These are phyloP conservation scores for Boletus mariae DNA, from an alignment of 1,284 basidiomycete species.

Conservation along the genomic window DNA sequence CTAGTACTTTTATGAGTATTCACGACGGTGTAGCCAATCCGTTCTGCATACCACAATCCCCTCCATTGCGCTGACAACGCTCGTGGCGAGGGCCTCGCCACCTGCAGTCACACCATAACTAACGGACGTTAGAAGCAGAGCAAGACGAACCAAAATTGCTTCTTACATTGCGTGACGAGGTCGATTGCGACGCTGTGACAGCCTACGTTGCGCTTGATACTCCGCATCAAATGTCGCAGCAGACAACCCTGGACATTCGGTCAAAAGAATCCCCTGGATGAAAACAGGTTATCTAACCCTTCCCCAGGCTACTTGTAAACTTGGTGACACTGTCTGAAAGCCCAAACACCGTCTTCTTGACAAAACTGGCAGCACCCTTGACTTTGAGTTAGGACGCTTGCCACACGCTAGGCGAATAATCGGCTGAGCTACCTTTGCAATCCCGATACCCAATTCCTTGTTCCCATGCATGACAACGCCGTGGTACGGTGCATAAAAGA, in stretches of 20 bases:
- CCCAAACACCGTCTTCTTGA: conserved; percentile 99
- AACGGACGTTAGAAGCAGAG: conserved; percentile 11
- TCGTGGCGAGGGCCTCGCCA: conserved; percentile 90
- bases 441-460: conserved; percentile 93
- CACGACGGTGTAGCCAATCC: neutral
- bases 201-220: conserved; percentile 86
- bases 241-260: conserved; percentile 66
- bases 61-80: conserved; percentile 93
- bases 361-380: conserved; percentile 94
- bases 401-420: neutral
- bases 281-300: conserved; percentile 52
- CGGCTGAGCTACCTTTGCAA: conserved; percentile 70
- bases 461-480: conserved; percentile 98
- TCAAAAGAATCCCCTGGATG: neutral
- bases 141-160: neutral
- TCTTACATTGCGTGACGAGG: conserved; percentile 92
- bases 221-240: conserved; percentile 96
- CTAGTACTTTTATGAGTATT: conserved; percentile 35
- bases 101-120: conserved; percentile 94
- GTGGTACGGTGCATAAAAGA: conserved; percentile 99
- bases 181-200: conserved; percentile 89
- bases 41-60: conserved; percentile 76
- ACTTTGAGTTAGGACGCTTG: conserved; percentile 10
- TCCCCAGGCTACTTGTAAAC: conserved; percentile 95
- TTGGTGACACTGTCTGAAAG: conserved; percentile 95